phyloP scores from a whole-genome alignment of 2,329 filamentous ascomycete species.

The Ceratocystis harringtonii region DNA sequence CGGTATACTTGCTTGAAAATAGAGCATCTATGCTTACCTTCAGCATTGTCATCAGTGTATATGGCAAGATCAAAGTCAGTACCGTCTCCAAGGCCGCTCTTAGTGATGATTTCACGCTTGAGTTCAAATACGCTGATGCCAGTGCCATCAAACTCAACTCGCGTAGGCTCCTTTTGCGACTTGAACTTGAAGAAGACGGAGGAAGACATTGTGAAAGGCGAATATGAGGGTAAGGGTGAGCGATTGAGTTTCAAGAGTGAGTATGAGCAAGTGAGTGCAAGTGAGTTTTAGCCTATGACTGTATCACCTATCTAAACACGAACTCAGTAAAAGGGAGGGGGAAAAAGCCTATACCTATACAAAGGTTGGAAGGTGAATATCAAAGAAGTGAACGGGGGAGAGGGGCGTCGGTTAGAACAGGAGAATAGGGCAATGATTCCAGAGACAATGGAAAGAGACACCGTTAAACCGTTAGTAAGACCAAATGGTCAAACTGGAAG shows the following conservation, averaged over 20 bases:
- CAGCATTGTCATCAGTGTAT: slow-evolving; percentile 78
- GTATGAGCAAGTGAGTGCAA: neutral
- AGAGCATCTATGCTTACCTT: slow-evolving; percentile 46
- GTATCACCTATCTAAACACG: neutral
- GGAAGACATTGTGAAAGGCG: slow-evolving; percentile 57
- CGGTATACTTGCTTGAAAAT: neutral
- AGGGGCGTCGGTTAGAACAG: neutral
- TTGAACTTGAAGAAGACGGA: slow-evolving; percentile 99
- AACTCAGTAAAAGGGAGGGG: slow-evolving; percentile 5
- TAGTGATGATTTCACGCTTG: slow-evolving; percentile 94
- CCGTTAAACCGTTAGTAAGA: slow-evolving; percentile 9
- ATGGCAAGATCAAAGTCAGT: slow-evolving; percentile 93
- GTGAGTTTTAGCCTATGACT: neutral
- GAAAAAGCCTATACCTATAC: neutral
- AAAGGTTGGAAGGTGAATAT: neutral
- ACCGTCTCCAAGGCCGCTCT: slow-evolving; percentile 85
- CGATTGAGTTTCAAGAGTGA: neutral
- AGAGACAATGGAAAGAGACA: slow-evolving; percentile 5
- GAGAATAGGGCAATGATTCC: neutral
- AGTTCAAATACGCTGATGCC: slow-evolving; percentile 97
- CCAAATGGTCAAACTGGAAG: slow-evolving; percentile 10
- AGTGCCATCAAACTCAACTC: slow-evolving; percentile 93
- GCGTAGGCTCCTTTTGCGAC: slow-evolving; percentile 86
- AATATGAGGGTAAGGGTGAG: neutral
- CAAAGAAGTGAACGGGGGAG: neutral